Conservation (phyloP, 305 asterid species). For the Vinca major region DNA sequence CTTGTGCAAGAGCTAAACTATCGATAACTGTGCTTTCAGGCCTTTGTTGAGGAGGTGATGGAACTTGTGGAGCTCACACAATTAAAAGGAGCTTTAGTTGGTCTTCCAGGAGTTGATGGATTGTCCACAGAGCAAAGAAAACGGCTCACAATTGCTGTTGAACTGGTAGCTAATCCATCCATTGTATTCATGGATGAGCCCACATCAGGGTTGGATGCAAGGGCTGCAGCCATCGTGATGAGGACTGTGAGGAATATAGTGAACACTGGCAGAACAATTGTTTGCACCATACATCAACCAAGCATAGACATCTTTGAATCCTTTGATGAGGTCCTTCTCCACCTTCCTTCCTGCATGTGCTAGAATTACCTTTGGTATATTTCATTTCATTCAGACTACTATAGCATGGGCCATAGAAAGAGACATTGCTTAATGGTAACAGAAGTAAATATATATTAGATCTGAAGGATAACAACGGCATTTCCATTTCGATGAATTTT, state of each 20-base stretch:
- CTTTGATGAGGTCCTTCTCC: constrained; percentile 74
- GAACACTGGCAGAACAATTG: constrained; percentile 92
- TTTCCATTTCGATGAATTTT: too few species aligned
- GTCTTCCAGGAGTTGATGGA: constrained; percentile 92
- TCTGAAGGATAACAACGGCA: too few species aligned
- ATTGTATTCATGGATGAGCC: constrained; percentile 96
- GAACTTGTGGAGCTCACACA: constrained; percentile 92
- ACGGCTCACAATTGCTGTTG: constrained; percentile 92
- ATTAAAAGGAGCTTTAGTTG: constrained; percentile 78
- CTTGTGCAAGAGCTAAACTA: constrained; percentile 22
- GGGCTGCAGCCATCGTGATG: constrained; percentile 98
- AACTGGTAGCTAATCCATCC: constrained; percentile 91
- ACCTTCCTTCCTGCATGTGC: background rate
- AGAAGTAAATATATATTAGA: too few species aligned
- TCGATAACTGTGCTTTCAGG: constrained; percentile 37
- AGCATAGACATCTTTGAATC: constrained; percentile 97
- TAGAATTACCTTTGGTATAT: background rate
- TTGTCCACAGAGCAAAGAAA: constrained; percentile 92
- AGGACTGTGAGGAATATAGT: constrained; percentile 94
- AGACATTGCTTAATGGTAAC: too few species aligned
- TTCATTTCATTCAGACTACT: background rate
- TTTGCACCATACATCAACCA: constrained; percentile 96
- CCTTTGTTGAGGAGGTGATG: constrained; percentile 94
- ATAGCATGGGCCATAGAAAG: too few species aligned
- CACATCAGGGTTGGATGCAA: constrained; percentile 94